phyloP scores from a whole-genome alignment of 1,284 basidiomycete genomes.

The Boletus semigastroideus region DNA sequence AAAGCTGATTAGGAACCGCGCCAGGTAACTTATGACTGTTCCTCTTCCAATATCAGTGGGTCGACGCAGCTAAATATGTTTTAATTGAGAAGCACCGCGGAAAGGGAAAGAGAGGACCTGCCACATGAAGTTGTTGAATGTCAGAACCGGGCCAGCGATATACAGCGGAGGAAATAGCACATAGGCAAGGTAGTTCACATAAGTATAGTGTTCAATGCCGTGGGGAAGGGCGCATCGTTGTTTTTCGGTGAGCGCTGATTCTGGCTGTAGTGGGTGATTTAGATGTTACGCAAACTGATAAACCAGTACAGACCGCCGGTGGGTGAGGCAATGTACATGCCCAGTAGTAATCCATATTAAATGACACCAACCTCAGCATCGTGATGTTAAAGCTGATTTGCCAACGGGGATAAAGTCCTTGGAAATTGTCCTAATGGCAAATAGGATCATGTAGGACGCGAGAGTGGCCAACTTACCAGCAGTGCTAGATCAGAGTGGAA shows the following conservation, averaged over 20 bases:
- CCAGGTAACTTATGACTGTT: constrained; percentile 53
- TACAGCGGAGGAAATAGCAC: constrained; percentile 90
- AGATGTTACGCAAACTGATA: neutral
- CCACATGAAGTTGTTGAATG: constrained; percentile 93
- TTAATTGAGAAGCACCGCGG: neutral
- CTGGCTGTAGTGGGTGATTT: constrained; percentile 30
- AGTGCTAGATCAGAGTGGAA: constrained; percentile 56
- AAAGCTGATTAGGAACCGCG: constrained; percentile 61
- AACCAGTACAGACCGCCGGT: constrained; percentile 42
- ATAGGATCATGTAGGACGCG: constrained; percentile 4
- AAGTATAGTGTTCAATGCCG: constrained; percentile 50
- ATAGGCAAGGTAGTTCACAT: constrained; percentile 70
- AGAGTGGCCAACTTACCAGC: constrained; percentile 42
- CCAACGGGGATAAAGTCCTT: constrained; percentile 85
- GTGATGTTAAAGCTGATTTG: constrained; percentile 96
- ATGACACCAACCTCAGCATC: constrained; percentile 92
- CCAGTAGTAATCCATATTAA: constrained; percentile 93
- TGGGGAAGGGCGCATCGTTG: constrained; percentile 53
- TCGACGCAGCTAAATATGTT: constrained; percentile 48
- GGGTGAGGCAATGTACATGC: constrained; percentile 44
- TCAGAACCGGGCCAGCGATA: constrained; percentile 94
- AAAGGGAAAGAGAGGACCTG: constrained; percentile 59
- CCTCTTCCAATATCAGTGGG: constrained; percentile 44
- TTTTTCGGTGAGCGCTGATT: constrained; percentile 47
- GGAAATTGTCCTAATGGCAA: constrained; percentile 59